phyloP scores from a whole-genome alignment of 352 stramenopile species.

The Phytophthora melonis region DNA sequence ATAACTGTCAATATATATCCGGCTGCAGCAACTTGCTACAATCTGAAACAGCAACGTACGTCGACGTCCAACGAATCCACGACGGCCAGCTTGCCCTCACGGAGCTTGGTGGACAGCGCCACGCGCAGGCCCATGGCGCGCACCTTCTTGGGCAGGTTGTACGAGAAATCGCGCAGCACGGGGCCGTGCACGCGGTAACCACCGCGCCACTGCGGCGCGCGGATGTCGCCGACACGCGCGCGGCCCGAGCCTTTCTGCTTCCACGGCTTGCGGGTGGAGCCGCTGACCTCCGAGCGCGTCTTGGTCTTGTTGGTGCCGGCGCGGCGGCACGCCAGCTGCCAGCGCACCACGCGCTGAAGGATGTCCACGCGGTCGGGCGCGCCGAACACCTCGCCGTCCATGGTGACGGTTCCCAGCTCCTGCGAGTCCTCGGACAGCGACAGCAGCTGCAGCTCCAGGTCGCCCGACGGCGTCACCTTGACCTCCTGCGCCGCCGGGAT shows the following conservation, averaged over 20 bases:
- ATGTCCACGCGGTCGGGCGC: slow-evolving; percentile 86
- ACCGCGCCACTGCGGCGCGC: slow-evolving; percentile 86
- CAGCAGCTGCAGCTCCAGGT: slow-evolving; percentile 76
- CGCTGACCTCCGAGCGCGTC: slow-evolving; percentile 87
- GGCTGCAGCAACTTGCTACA: not conserved
- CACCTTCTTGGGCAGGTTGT: slow-evolving; percentile 90
- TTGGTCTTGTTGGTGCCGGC: slow-evolving; percentile 92
- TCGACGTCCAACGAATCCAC: slow-evolving; percentile 82
- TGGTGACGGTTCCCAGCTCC: slow-evolving; percentile 55
- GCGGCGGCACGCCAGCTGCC: slow-evolving; percentile 86
- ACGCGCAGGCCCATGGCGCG: slow-evolving; percentile 88
- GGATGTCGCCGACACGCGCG: slow-evolving; percentile 89
- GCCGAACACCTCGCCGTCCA: slow-evolving; percentile 80
- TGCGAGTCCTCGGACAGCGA: slow-evolving; percentile 57
- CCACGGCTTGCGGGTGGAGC: slow-evolving; percentile 89
- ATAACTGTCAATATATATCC: not conserved
- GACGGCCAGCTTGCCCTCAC: slow-evolving; percentile 86
- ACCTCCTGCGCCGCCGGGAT: slow-evolving; percentile 68
- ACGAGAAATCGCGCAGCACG: slow-evolving; percentile 89
- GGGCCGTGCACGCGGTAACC: slow-evolving; percentile 88
- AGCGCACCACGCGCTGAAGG: slow-evolving; percentile 89
- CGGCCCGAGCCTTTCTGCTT: slow-evolving; percentile 90
- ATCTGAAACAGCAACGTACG: slow-evolving; percentile 43
- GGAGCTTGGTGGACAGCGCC: slow-evolving; percentile 87
- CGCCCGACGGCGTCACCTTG: slow-evolving; percentile 59